phyloP scores from a whole-genome alignment of 441 rosid species.

The Erodium moschatum region DNA sequence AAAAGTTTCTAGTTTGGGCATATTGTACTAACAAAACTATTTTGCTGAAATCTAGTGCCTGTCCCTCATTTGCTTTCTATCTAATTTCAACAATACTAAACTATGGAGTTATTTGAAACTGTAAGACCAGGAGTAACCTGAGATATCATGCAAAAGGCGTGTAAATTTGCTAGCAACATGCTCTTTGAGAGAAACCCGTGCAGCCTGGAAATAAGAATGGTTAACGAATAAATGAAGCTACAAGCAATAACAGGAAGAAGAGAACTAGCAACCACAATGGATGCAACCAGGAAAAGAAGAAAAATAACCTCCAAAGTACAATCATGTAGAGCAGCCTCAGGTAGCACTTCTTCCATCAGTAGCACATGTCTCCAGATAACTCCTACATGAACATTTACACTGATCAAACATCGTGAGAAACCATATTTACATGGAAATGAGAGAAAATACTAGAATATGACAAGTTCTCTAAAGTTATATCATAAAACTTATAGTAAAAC shows the following conservation, averaged over 20 bases:
- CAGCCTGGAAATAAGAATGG: constrained; percentile 60
- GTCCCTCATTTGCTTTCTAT: constrained; percentile 2
- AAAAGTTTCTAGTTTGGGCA: background rate
- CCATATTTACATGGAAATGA: constrained; percentile 11
- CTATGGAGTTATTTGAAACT: constrained; percentile 9
- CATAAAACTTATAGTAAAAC: constrained; percentile 3
- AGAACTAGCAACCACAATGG: background rate
- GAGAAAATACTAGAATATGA: constrained; percentile 11
- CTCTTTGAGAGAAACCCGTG: constrained; percentile 57
- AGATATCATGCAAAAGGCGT: constrained; percentile 65
- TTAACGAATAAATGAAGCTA: constrained; percentile 20
- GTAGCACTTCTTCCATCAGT: constrained; percentile 70
- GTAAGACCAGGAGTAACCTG: constrained; percentile 47
- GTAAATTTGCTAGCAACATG: constrained; percentile 50
- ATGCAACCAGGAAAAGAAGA: constrained; percentile 7
- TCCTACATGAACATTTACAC: constrained; percentile 41
- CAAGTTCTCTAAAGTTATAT: background rate
- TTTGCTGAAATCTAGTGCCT: background rate
- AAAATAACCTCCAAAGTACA: constrained; percentile 53
- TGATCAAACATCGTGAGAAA: constrained; percentile 19
- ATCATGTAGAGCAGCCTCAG: constrained; percentile 68
- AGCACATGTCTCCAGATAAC: constrained; percentile 80
- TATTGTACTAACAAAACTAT: background rate
- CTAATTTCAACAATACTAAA: background rate
- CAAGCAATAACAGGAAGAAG: constrained; percentile 4